These are phyloP conservation scores for Aegilops umbellulata DNA, from an alignment of 176 grass and related monocot genomes.

Conservation along the genomic window DNA sequence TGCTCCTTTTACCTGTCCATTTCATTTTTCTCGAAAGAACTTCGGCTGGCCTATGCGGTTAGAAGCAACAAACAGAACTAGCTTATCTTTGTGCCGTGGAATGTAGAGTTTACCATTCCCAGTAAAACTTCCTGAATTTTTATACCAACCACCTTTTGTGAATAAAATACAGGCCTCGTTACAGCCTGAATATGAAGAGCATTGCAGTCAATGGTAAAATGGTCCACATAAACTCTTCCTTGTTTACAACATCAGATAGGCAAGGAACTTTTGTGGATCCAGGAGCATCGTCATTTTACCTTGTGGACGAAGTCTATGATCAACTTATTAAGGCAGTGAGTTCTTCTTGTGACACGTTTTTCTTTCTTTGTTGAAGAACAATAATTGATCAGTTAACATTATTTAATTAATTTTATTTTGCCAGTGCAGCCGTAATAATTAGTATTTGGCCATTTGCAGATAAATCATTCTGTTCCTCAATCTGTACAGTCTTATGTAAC, in stretches of 20 bases:
- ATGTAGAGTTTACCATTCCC: not conserved
- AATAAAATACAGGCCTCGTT: slow-evolving; percentile 64
- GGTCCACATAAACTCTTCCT: slow-evolving; percentile 52
- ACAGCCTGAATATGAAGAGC: slow-evolving; percentile 80
- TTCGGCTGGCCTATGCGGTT: not conserved
- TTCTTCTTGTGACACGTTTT: not conserved
- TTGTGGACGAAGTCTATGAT: slow-evolving; percentile 79
- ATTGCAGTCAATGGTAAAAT: slow-evolving; percentile 79
- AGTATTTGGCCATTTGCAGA: slow-evolving; percentile 38
- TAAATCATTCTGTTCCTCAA: slow-evolving; percentile 50
- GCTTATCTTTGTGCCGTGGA: not conserved
- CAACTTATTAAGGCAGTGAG: slow-evolving; percentile 80
- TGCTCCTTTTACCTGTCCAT: not conserved
- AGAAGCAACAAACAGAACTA: not conserved
- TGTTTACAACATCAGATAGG: slow-evolving; percentile 75
- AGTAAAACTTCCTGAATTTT: not conserved
- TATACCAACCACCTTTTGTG: not conserved
- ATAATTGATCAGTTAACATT: not conserved
- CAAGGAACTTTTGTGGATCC: slow-evolving; percentile 96
- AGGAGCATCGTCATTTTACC: slow-evolving; percentile 82
- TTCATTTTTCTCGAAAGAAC: not conserved
- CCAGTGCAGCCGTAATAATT: not conserved
- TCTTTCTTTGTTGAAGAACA: not conserved
- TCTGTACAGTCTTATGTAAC: slow-evolving; percentile 34
- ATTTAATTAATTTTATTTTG: not conserved